Evolutionary conservation across 345 rosid species (phyloP), one percentile per base, ranked within the genome.

Genomic region (Gossypium thurberi): DNA sequence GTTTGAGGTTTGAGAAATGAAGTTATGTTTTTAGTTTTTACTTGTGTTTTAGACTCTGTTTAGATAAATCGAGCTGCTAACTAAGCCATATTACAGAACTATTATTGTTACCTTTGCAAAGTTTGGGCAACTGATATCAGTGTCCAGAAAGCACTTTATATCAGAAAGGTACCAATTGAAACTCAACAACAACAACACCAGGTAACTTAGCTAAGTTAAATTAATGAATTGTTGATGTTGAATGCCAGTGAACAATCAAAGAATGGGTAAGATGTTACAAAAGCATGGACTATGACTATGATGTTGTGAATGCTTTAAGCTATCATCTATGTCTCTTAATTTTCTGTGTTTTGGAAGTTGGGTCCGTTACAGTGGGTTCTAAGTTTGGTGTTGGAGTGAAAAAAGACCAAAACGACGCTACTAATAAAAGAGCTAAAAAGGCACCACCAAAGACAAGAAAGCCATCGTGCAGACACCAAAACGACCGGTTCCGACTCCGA

Each of bases 391-490:
- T 17, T 10, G 83, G 75, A 63, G 63, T 76, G 37, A 83, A 76
- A 73, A 81, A 81, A 12, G 89, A 86, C 81, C 91, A 88, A 79
- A 87, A 82, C 61, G 92, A 88, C 90, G 88, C 87, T 0, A 94
- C 81, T 18, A 92, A 76, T 0, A 94, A 58, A 12, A 88, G 77
- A 25, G 89, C 87, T 72, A 86, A 71, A 14, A 89, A 74, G 17
- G 86, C 94, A 13, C 89, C 90, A 20, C 87, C 92, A 20, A 89
- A 79, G 79, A 81, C 92, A 71, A 86, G 79, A 76, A 77, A 87
- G 13, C 69, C 82, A 44, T 89, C 97, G 26, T 78, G 67, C 51
- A 87, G 65, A 51, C 80, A 81, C n/a, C 73, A 80, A 55, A 57
- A 75, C 7, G 61, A 37, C 73, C 77, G 85, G 72, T 58, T 83